Percentiles rank a stretch among this genome's conserved stretches.
These are phyloP conservation scores for Eimeria tenella DNA, from an alignment of 169 alveolate species.

Conservation along the genomic window DNA sequence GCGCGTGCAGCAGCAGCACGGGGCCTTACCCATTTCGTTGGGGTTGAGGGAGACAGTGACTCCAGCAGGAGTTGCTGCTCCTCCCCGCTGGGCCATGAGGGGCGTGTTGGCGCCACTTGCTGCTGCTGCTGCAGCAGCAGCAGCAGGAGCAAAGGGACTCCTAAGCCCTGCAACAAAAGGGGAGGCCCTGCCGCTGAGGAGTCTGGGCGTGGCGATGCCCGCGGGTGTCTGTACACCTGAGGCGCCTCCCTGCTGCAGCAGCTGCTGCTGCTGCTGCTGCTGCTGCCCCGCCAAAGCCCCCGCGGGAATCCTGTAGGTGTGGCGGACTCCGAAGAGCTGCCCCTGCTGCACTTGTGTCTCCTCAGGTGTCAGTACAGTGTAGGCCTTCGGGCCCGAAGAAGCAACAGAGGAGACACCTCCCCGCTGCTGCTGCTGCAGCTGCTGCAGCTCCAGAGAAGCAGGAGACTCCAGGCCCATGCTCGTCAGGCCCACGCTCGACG, in stretches of 20 bases:
- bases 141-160: conserved; percentile 44
- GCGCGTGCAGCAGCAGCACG: not conserved
- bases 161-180: conserved; percentile 50
- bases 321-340: conserved; percentile 74
- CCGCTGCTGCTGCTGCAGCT: conserved; percentile 34
- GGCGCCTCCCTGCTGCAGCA: not conserved
- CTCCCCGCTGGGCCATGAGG: not conserved
- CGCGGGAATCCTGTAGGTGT: conserved; percentile 66
- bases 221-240: conserved; percentile 72
- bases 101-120: conserved; percentile 72
- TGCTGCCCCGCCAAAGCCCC: conserved; percentile 7
- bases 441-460: conserved; percentile 49
- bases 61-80: conserved; percentile 51
- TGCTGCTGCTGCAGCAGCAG: not conserved
- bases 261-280: not conserved
- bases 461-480: conserved; percentile 71
- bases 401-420: conserved; percentile 64
- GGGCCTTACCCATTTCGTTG: conserved; percentile 72
- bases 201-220: conserved; percentile 49
- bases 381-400: conserved; percentile 57
- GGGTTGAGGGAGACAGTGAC: conserved; percentile 74
- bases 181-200: conserved; percentile 36
- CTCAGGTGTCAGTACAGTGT: conserved; percentile 70
- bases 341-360: conserved; percentile 67
- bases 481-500: conserved; percentile 39